Percentiles rank a stretch among this genome's conserved stretches.
Evolutionary conservation across 768 basidiomycete genomes (phyloP).

Genomic region (Lactarius trivialis): DNA sequence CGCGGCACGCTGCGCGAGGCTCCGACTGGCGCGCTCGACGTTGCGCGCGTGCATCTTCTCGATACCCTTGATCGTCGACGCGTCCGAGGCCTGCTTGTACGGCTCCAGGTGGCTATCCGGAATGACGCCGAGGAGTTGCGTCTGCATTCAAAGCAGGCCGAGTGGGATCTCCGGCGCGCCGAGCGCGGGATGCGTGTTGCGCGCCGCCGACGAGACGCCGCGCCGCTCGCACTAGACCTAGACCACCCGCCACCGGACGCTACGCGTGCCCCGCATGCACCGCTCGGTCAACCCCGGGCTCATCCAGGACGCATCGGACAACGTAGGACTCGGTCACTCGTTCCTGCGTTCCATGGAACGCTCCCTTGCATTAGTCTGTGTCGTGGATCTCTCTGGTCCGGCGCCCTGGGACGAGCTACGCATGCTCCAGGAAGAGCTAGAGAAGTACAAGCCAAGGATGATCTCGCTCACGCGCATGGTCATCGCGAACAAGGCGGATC

Average conservation of each 20-base stretch:
- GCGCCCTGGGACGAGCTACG: constrained; percentile 73
- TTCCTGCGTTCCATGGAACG: constrained; percentile 93
- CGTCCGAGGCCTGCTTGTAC: too few species aligned
- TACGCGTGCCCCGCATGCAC: too few species aligned
- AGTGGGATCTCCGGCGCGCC: constrained; percentile 49
- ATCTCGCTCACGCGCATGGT: constrained; percentile 72
- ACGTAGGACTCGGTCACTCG: constrained; percentile 88
- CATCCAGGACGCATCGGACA: constrained; percentile 74
- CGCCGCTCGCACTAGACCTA: constrained; percentile 46
- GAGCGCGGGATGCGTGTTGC: constrained; percentile 54
- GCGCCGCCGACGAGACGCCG: constrained; percentile 36
- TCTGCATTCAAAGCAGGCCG: constrained; percentile 69
- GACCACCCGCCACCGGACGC: too few species aligned
- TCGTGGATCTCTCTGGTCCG: constrained; percentile 76
- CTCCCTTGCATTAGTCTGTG: constrained; percentile 82
- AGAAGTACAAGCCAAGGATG: constrained; percentile 74
- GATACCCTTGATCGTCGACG: too few species aligned
- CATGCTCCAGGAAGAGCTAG: constrained; percentile 74
- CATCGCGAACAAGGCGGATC: constrained; percentile 92
- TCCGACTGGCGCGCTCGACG: too few species aligned
- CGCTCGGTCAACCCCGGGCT: constrained; percentile 98
- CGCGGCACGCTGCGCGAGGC: too few species aligned
- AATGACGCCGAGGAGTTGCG: too few species aligned
- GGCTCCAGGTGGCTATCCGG: too few species aligned
- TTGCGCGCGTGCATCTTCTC: too few species aligned